phyloP scores from a whole-genome alignment of 2,329 filamentous ascomycete genomes.

The Phialocephala subalpina region DNA sequence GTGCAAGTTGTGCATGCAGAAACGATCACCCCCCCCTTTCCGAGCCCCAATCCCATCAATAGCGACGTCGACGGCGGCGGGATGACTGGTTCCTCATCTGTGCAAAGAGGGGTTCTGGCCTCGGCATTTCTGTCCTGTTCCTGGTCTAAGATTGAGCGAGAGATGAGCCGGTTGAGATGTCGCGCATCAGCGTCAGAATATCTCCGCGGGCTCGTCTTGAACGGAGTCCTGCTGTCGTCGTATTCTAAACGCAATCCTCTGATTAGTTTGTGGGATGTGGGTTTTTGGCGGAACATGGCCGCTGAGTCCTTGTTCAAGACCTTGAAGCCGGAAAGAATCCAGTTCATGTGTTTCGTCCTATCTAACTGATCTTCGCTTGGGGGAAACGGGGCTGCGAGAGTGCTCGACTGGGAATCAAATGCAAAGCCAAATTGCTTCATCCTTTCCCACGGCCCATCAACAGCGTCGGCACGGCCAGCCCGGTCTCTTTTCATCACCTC shows the following conservation, averaged over 20 bases:
- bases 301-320: not conserved
- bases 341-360: not conserved
- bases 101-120: constrained; percentile 6
- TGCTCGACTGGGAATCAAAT: not conserved
- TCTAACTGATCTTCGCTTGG: not conserved
- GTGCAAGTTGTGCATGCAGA: not conserved
- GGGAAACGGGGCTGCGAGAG: not conserved
- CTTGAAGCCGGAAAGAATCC: not conserved
- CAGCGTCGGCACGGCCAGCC: constrained; percentile 2
- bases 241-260: not conserved
- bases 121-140: not conserved
- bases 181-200: constrained; percentile 8
- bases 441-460: not conserved
- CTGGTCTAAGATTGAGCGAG: constrained; percentile 3
- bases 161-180: constrained; percentile 8
- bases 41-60: not conserved
- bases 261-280: not conserved
- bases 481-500: not conserved
- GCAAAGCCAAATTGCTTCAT: not conserved
- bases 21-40: not conserved
- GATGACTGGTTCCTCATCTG: not conserved
- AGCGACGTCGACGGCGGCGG: not conserved
- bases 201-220: constrained; percentile 9
- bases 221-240: not conserved
- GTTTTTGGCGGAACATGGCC: constrained; percentile 2